Evolutionary conservation across 352 stramenopile species (phyloP), one percentile per base, ranked within the genome.

Genomic region (Phytophthora podocarpi): DNA sequence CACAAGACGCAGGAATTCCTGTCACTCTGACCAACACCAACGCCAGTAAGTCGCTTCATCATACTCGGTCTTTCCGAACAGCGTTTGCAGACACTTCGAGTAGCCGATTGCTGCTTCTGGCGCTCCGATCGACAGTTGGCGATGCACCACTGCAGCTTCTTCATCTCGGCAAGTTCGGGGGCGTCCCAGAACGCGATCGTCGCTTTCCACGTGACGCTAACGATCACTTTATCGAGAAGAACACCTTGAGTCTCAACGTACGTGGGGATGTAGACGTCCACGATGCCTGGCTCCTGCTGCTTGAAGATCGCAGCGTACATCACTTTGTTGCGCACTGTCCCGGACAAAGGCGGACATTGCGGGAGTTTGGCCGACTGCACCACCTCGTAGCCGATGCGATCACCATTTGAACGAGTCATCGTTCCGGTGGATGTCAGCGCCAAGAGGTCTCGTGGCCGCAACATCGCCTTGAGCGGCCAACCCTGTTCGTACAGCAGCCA

Each of bases 371-470:
- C 67, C 9, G 82, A 76, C 48, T 86, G 76, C 7, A 77, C 66
- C 36, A 83, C 57, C 26, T 83, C 71, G 52, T 74, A 83, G 56
- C 74, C 74, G 26, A 83, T 62, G 12, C 48, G 53, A n/a, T 80
- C 71, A 12, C 74, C 70, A 24, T 68, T 70, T 4, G 31, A 34
- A 3, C 64, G 59, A 0, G 47, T 64, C 36, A 80, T 61, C 9
- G 67, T 71, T 2, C 74, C 68, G 4, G 65, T 75, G 7, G 71
- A 68, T 23, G 54, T 49, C 1, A 78, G 36, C 20, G 51, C 72
- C 40, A 74, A 57, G 32, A 78, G 62, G 28, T 80, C 74, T 41
- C 70, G 59, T 4, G 72, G 56, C 5, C 59, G 59, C 10, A 80
- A 36, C 35, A 83, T 28, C 11, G 60, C 20, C 12, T 68, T 67